phyloP scores from a whole-genome alignment of 2,329 filamentous ascomycete genomes.

The Nakataea oryzae region DNA sequence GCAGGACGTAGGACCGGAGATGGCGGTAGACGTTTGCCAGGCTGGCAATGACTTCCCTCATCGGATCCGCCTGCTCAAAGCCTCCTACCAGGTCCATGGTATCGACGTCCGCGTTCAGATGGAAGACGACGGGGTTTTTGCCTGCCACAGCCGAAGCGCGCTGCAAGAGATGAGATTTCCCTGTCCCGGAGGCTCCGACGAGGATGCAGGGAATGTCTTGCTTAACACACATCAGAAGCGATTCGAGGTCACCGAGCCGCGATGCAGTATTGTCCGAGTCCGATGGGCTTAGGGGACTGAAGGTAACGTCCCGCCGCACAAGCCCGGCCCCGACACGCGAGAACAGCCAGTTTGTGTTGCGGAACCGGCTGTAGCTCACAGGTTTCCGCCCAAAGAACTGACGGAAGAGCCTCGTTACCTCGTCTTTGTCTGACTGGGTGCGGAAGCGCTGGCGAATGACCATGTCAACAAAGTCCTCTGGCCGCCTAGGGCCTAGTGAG shows the following conservation, averaged over 20 bases:
- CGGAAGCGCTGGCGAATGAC: conserved; percentile 86
- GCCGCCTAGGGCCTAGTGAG: conserved; percentile 41
- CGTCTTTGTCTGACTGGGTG: conserved; percentile 52
- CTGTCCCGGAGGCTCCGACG: conserved; percentile 73
- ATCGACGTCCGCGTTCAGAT: conserved; percentile 90
- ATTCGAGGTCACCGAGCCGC: conserved; percentile 68
- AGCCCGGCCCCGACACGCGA: conserved; percentile 74
- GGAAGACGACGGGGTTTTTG: conserved; percentile 67
- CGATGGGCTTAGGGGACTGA: conserved; percentile 21
- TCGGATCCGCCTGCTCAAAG: conserved; percentile 85
- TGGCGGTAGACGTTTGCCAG: background rate
- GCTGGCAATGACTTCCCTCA: conserved; percentile 47
- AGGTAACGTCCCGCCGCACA: conserved; percentile 46
- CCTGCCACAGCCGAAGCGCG: conserved; percentile 74
- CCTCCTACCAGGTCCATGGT: conserved; percentile 96
- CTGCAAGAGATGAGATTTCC: conserved; percentile 73
- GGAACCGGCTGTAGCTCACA: conserved; percentile 55
- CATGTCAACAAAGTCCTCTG: conserved; percentile 68
- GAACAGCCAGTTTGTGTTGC: conserved; percentile 54
- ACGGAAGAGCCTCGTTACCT: conserved; percentile 56
- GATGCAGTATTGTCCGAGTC: conserved; percentile 19
- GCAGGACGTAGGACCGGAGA: background rate
- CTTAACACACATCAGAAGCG: conserved; percentile 76
- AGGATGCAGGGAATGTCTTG: conserved; percentile 84
- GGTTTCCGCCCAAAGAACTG: conserved; percentile 46